Evolutionary conservation across 169 alveolate species (phyloP).

Genomic region (Plasmodium yoelii): DNA sequence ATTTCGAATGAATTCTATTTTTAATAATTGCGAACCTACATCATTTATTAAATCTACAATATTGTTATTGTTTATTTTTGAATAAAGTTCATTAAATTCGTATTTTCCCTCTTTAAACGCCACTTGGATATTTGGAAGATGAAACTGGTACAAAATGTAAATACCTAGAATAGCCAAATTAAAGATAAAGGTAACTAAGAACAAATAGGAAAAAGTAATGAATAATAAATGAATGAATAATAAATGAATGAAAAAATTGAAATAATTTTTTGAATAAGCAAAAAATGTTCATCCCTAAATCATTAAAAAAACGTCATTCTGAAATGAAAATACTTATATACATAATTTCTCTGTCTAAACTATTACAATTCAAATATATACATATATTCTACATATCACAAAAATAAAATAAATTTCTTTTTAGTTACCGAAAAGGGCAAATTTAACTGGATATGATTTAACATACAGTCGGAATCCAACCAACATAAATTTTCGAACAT

Average conservation of each 20-base stretch:
- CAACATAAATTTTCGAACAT: slow-evolving; percentile 12
- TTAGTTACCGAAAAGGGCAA: slow-evolving; percentile 45
- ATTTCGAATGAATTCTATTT: slow-evolving; percentile 23
- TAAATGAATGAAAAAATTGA: no score
- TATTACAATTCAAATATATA: background rate
- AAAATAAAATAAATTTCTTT: no score
- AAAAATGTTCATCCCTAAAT: no score
- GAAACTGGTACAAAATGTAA: slow-evolving; percentile 10
- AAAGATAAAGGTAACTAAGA: background rate
- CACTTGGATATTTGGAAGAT: slow-evolving; percentile 11
- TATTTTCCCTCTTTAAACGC: slow-evolving; percentile 28
- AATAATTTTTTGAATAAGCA: no score
- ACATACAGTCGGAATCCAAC: slow-evolving; percentile 53
- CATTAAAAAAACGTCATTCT: no score
- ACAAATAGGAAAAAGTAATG: background rate
- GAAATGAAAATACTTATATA: background rate
- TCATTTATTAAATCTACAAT: slow-evolving; percentile 18
- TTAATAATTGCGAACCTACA: slow-evolving; percentile 5
- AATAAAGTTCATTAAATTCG: background rate
- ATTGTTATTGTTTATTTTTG: background rate
- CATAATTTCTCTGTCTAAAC: background rate
- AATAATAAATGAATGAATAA: background rate
- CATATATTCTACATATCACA: background rate
- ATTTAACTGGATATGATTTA: slow-evolving; percentile 21
- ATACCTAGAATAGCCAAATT: slow-evolving; percentile 25